Evolutionary conservation across 345 rosid species (phyloP).

Genomic region (Populus deltoides): DNA sequence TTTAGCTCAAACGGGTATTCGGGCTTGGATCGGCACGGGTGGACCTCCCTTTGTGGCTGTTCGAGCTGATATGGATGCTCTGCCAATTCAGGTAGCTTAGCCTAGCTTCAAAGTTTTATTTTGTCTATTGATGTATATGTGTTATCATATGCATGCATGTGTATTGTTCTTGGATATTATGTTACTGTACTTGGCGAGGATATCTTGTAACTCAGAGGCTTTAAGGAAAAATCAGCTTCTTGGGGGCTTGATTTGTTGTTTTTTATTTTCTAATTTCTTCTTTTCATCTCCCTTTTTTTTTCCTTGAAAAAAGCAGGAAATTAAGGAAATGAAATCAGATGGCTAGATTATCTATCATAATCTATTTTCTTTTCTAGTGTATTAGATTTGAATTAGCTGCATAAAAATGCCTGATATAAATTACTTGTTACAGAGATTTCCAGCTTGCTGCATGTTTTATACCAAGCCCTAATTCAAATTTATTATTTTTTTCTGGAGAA

Average conservation of each 20-base stretch:
- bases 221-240: neutral
- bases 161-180: neutral
- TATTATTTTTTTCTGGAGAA: neutral
- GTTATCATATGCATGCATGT: neutral
- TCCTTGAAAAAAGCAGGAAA: neutral
- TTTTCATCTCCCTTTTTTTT: neutral
- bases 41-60: constrained; percentile 21
- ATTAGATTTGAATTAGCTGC: neutral
- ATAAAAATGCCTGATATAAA: neutral
- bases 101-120: neutral
- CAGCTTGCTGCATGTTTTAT: neutral
- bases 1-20: constrained; percentile 25
- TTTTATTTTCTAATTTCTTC: neutral
- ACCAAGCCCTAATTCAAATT: neutral
- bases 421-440: neutral
- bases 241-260: no score
- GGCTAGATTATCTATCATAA: neutral
- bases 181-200: neutral
- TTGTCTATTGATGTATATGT: neutral
- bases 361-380: neutral
- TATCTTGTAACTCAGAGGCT: neutral
- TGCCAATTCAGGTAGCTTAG: constrained; percentile 20
- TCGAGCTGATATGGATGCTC: constrained; percentile 33
- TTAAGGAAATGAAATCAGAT: neutral
- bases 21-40: constrained; percentile 20